These are phyloP conservation scores for Dothidotthia symphoricarpi DNA, from an alignment of 2,329 filamentous ascomycete genomes.

Conservation along the genomic window DNA sequence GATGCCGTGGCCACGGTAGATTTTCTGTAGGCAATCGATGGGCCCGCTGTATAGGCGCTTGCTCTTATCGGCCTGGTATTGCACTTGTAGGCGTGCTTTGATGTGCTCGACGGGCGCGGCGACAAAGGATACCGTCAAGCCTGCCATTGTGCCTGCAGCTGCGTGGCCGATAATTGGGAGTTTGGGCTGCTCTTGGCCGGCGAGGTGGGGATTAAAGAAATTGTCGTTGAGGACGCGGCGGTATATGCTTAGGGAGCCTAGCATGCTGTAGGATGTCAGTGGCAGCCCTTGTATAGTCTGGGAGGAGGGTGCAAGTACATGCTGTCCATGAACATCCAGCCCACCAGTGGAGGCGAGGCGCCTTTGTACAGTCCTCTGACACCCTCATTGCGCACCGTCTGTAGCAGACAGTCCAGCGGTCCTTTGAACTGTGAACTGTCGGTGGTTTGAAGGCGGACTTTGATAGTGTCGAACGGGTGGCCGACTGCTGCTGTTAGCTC, in stretches of 20 bases:
- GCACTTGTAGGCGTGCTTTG: slow-evolving; percentile 70
- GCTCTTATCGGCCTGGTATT: slow-evolving; percentile 78
- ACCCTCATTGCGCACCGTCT: slow-evolving; percentile 85
- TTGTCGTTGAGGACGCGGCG: slow-evolving; percentile 78
- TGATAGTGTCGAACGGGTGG: slow-evolving; percentile 89
- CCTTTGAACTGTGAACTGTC: slow-evolving; percentile 74
- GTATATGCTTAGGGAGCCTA: slow-evolving; percentile 88
- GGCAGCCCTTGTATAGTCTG: not conserved
- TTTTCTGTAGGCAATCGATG: slow-evolving; percentile 75
- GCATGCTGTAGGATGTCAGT: slow-evolving; percentile 57
- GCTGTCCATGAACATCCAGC: slow-evolving; percentile 98
- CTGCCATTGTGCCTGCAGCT: slow-evolving; percentile 81
- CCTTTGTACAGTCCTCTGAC: slow-evolving; percentile 88
- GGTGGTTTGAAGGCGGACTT: slow-evolving; percentile 91
- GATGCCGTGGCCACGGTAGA: slow-evolving; percentile 62
- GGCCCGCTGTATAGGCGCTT: slow-evolving; percentile 82
- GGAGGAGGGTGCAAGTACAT: slow-evolving; percentile 44
- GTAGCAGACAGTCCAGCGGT: slow-evolving; percentile 78
- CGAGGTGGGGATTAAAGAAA: slow-evolving; percentile 63
- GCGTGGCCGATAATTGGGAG: slow-evolving; percentile 80
- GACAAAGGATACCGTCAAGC: slow-evolving; percentile 81
- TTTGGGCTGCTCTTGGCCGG: slow-evolving; percentile 44
- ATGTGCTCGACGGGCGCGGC: slow-evolving; percentile 65
- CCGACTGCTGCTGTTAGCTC: slow-evolving; percentile 48
- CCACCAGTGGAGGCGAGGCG: slow-evolving; percentile 83